Evolutionary conservation across 1,284 basidiomycete genomes (phyloP), one percentile per base, ranked within the genome.

Genomic region (Leccinum griseonigrum): DNA sequence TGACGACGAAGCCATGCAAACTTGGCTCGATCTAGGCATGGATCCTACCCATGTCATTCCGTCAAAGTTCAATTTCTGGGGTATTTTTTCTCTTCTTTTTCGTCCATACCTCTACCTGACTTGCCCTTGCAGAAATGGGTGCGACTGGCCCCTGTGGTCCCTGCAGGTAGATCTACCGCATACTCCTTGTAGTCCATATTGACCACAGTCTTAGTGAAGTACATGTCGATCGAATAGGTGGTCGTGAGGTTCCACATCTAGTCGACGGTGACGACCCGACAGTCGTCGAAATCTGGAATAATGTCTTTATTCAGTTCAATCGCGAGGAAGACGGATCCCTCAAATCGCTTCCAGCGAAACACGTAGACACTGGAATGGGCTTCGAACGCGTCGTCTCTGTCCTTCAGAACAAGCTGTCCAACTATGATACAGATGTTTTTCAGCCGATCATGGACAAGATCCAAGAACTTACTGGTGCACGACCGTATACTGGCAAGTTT

Each of bases 11-110:
- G 94, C 92, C 18, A 88, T 88, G 68, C 84, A 95, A 69, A 85
- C 86, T 58, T 99, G 97, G 97, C 76, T 91, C 28, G 85, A 88
- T 38, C 86, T 93, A 62, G 97, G 97, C 60, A 89, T 98, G 38
- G 75, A 88, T 0, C 94, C 95, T 66, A 89, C 90, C 69, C 95
- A 97, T 73, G 92, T 99, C 67, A 81, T 99, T 60, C 94, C 95
- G 13, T 92, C 95, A 7, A 97, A 97, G 76, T 96, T 98, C 78
- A 99, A 99, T 79, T 99, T 99, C 76, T 99, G 97, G 97, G 96
- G 94, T 94, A 76, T 55, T 85, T 79, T 96, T 97, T 74, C 97
- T 93, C 93, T 94, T 90, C 22, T 22, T 91, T 74, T 57, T 86
- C 79, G 34, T 52, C 4, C 34, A 32, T 3, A 31, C 38, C 54